phyloP scores from a whole-genome alignment of 2,329 filamentous ascomycete genomes.

The Aspergillus sp. region DNA sequence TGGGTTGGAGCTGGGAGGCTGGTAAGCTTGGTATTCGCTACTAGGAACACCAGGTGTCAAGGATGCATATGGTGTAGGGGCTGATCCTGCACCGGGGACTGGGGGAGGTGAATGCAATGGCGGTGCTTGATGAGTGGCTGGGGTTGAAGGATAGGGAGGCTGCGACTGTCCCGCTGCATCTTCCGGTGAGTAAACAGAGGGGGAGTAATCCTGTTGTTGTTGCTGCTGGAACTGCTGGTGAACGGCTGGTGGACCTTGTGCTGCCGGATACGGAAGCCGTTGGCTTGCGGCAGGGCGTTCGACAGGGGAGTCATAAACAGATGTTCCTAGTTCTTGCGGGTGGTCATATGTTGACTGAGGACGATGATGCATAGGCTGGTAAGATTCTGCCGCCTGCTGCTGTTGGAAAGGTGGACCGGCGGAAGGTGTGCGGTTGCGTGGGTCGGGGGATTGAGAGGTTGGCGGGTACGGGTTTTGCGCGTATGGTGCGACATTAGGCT shows the following conservation, averaged over 20 bases:
- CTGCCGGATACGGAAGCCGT: slow-evolving; percentile 29
- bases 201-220: slow-evolving; percentile 35
- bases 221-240: slow-evolving; percentile 30
- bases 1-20: slow-evolving; percentile 31
- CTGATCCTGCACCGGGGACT: slow-evolving; percentile 24
- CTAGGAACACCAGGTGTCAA: slow-evolving; percentile 22
- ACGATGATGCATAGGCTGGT: slow-evolving; percentile 45
- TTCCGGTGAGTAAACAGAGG: slow-evolving; percentile 35
- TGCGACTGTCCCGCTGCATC: slow-evolving; percentile 18
- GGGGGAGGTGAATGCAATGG: slow-evolving; percentile 32
- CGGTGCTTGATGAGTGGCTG: slow-evolving; percentile 19
- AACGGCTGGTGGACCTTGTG: slow-evolving; percentile 18
- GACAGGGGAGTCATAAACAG: slow-evolving; percentile 70
- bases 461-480: slow-evolving; percentile 44
- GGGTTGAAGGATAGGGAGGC: slow-evolving; percentile 27
- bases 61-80: slow-evolving; percentile 28
- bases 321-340: slow-evolving; percentile 73
- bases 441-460: slow-evolving; percentile 37
- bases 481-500: slow-evolving; percentile 53
- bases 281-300: slow-evolving; percentile 28
- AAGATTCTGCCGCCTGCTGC: slow-evolving; percentile 47
- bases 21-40: slow-evolving; percentile 33
- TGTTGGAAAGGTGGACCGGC: slow-evolving; percentile 32
- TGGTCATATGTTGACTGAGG: slow-evolving; percentile 66
- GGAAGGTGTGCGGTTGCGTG: slow-evolving; percentile 30